Base-by-base conservation (phyloP, 75 land plant genomes). In the Chamaecyparis obtusa region DNA sequence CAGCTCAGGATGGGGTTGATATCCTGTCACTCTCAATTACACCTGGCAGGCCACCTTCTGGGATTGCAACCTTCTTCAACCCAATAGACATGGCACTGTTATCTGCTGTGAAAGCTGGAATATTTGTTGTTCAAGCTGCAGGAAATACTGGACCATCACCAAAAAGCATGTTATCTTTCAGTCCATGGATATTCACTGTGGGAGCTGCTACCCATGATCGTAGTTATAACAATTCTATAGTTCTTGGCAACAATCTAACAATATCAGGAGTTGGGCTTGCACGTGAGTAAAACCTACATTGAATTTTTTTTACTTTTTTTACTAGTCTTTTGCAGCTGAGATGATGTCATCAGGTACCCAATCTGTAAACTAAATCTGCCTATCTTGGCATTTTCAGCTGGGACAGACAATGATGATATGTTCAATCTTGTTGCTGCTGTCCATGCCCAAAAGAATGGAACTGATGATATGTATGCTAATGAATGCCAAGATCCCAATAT, bases 181-280 rank as follows among this genome's bases (percentile, higher is more conserved):
- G 98, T 86, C 99, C 99, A 85, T 98, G 99, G 99, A 95, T 98
- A 54, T 94, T 95, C 84, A 97, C 99, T 41, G 99, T 98, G 51
- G 99, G 97, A 44, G 97, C 99, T 79, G 91, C 97, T 55, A 74
- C 95, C 33, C 94, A 94, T 89, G 99, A 96, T 86, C 91, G 99
- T 82, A 89, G 86, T 9, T 98, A 98, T 83, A 76, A 64, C 35
- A 95, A 96, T 84, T 87, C 91, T 36, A 77, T 98, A 46, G 37
- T 89, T 16, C 95, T 98, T 64, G 99, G 99, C 69, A 95, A 94
- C 88, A 93, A 93, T 81, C 51, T 89, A 11, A 94, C 94, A 48
- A 88, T 98, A 60, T 35, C 91, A 35, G 99, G 98, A 83, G 94
- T 91, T 91, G 98, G 98, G 71, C 93, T 96, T 88, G 97, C 98